Base-by-base conservation (phyloP, 2,329 filamentous ascomycete species). In the Fusarium brevicatenulatum region DNA sequence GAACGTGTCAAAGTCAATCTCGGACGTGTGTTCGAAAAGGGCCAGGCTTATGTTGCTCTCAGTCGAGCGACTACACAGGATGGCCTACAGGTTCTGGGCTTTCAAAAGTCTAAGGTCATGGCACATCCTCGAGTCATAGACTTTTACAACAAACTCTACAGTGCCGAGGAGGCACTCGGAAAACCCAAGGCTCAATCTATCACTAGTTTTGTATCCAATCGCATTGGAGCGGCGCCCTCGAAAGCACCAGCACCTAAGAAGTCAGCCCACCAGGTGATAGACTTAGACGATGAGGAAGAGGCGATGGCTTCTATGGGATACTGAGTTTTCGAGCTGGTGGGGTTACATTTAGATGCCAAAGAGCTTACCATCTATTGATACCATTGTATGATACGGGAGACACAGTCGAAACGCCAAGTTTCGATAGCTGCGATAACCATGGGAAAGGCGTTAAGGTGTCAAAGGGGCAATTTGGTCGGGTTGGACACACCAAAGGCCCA, bases 1-100 rank as follows among this genome's bases (percentile, higher is more conserved):
- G 95, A 97, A 78, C 89, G 95, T 56, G 96, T 99, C 67, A 97
- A 97, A 79, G 96, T 99, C 32, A 95, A 99, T 80, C 86, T 99
- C 2, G 93, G 94, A 36, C 92, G 90, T 70, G 93, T 97, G 2
- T 99, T 99, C 77, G 96, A 99, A 81, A 98, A 97, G 82, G 96
- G 96, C 0, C 96, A 99, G 81, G 96, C 96, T 10, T 99, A 99
- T 79, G 96, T 99, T 57, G 96, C 96, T 57, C 89, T 99, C 19
- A 97, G 94, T 85, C 93, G 96, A 82, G 96, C 96, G 19, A 97
- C 94, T 4, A 93, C 88, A 66, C 95, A 98, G 84, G 88, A 90
- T 23, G 96, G 96, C 2, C 84, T 99, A 25, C 94, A 97, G 79
- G 95, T 99, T 18, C 82, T 95, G 54, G 89, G 94, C 40, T 99